These are phyloP conservation scores for Ogataea henricii DNA, from an alignment of 805 yeast genomes.

Conservation along the genomic window DNA sequence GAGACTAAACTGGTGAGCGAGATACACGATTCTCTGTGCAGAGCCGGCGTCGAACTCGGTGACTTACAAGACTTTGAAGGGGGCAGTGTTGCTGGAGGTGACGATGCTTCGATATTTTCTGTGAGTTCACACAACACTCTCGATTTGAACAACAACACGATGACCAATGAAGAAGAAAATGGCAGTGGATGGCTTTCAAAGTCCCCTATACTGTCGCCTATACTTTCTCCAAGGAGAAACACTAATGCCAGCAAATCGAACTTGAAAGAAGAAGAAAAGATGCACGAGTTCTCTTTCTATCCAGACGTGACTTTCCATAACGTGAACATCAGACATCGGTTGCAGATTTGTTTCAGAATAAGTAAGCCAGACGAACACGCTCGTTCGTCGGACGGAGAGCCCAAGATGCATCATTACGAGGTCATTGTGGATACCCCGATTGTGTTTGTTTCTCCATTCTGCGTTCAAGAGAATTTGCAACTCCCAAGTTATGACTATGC, in stretches of 20 bases:
- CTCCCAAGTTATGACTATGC: constrained; percentile 43
- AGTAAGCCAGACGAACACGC: constrained; percentile 57
- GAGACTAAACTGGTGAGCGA: constrained; percentile 30
- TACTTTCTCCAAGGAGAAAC: constrained; percentile 20
- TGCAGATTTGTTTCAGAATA: constrained; percentile 70
- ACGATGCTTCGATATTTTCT: constrained; percentile 31
- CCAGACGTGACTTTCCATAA: constrained; percentile 68
- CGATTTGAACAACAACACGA: constrained; percentile 4
- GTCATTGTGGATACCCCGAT: constrained; percentile 81
- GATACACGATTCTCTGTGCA: constrained; percentile 28
- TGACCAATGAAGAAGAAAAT: constrained; percentile 13
- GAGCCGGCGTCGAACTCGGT: constrained; percentile 26
- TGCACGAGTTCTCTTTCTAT: constrained; percentile 39
- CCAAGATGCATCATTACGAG: constrained; percentile 70
- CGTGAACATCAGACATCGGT: constrained; percentile 62
- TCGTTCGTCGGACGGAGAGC: constrained; percentile 30
- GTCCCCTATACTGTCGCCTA: constrained; percentile 25
- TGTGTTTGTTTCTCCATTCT: constrained; percentile 48
- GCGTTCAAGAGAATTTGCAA: constrained; percentile 35
- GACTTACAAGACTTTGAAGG: constrained; percentile 25
- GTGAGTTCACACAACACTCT: constrained; percentile 26
- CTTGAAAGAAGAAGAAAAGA: constrained; percentile 20
- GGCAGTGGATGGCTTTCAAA: constrained; percentile 24
- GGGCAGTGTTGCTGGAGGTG: constrained; percentile 14
- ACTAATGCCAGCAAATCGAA: constrained; percentile 14